phyloP scores from a whole-genome alignment of 2,329 filamentous ascomycete genomes.

The Botrytis galanthina region DNA sequence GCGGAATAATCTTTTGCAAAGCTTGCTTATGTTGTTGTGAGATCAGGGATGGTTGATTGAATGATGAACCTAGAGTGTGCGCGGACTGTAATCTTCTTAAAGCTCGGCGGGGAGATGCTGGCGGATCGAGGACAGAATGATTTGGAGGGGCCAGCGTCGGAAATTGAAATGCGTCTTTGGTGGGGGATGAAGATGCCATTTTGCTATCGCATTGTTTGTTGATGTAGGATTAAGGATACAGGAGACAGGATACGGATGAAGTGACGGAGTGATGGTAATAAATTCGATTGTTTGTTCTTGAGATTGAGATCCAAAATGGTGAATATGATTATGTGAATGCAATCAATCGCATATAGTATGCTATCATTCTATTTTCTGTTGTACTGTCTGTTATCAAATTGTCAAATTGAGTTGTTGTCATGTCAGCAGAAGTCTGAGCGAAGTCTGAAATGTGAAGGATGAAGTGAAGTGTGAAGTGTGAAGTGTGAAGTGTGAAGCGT shows the following conservation, averaged over 20 bases:
- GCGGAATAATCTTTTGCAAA: constrained; percentile 36
- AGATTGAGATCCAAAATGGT: neutral
- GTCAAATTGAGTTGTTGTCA: neutral
- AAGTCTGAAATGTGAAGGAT: neutral
- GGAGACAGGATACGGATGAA: too few relatives aligned
- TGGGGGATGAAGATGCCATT: constrained; percentile 26
- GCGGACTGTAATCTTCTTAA: constrained; percentile 75
- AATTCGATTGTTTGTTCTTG: neutral
- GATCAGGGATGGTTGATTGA: constrained; percentile 53
- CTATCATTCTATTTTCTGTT: neutral
- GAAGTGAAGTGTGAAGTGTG: neutral
- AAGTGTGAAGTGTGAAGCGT: neutral
- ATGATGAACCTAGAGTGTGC: constrained; percentile 61
- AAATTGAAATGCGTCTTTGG: constrained; percentile 31
- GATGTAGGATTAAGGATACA: neutral
- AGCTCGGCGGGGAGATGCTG: constrained; percentile 62
- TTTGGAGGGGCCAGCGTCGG: constrained; percentile 27
- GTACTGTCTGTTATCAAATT: neutral
- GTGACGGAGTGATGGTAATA: neutral
- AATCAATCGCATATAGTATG: neutral
- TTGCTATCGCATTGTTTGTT: constrained; percentile 13
- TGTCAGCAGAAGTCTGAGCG: constrained; percentile 4
- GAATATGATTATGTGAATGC: neutral
- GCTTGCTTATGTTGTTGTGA: constrained; percentile 59
- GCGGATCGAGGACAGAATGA: constrained; percentile 45